Conservation (phyloP, 306 rosid species). For the Lotus japonicus region DNA sequence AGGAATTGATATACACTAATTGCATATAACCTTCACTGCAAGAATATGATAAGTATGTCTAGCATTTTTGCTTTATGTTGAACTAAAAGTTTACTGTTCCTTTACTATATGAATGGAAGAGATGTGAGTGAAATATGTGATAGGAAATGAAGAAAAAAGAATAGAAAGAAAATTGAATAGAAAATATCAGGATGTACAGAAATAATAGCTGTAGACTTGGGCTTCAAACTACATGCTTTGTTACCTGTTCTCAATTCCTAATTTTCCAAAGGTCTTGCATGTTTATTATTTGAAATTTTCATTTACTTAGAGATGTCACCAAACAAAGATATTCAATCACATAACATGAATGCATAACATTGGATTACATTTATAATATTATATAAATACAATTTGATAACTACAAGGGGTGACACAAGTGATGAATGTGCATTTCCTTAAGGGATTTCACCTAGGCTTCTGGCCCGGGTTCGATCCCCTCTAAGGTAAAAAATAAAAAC, state of each 20-base stretch:
- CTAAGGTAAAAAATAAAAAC: too few species aligned
- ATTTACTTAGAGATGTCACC: not conserved
- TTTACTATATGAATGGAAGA: not conserved
- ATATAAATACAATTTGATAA: too few species aligned
- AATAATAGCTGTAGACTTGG: not conserved
- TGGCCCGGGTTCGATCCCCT: too few species aligned
- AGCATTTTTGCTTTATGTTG: conserved; percentile 11
- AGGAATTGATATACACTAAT: not conserved
- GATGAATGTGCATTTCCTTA: too few species aligned
- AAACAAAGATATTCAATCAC: not conserved
- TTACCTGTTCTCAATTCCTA: not conserved
- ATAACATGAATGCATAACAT: not conserved
- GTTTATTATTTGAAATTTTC: too few species aligned
- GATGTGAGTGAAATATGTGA: too few species aligned
- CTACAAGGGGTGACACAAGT: too few species aligned
- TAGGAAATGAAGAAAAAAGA: too few species aligned
- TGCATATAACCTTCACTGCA: conserved; percentile 12
- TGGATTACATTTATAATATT: too few species aligned
- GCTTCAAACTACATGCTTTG: not conserved
- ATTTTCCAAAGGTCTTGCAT: not conserved
- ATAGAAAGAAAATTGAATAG: too few species aligned
- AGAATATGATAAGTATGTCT: not conserved
- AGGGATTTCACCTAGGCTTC: too few species aligned
- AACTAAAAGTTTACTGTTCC: not conserved
- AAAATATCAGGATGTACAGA: too few species aligned